These are phyloP conservation scores for Phytophthora idaei DNA, from an alignment of 352 stramenopile species.

Conservation along the genomic window DNA sequence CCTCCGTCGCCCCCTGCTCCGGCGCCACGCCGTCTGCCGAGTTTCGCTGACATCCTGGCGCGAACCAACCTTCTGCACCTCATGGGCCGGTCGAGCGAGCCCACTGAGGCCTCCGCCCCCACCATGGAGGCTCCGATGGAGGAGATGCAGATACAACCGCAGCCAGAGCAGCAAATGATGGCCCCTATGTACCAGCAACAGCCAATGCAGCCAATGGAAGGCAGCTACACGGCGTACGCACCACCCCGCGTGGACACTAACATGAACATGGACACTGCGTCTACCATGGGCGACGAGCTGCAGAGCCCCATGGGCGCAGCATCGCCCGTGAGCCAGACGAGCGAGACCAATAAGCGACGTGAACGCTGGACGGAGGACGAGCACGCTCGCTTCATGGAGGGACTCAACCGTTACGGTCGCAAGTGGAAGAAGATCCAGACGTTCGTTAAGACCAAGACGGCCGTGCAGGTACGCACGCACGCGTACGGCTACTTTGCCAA, in stretches of 20 bases:
- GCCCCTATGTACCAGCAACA: constrained; percentile 22
- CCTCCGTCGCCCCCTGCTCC: constrained; percentile 32
- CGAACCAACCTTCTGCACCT: constrained; percentile 72
- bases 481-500: constrained; percentile 91
- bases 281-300: constrained; percentile 24
- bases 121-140: constrained; percentile 34
- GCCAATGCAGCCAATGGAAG: constrained; percentile 27
- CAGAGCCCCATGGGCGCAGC: constrained; percentile 37
- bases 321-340: constrained; percentile 63
- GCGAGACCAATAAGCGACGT: constrained; percentile 72
- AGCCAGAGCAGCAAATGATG: constrained; percentile 21
- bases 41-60: constrained; percentile 68
- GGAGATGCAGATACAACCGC: constrained; percentile 17
- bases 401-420: constrained; percentile 82
- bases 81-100: constrained; percentile 45
- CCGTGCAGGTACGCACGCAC: constrained; percentile 84
- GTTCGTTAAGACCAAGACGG: constrained; percentile 87
- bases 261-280: constrained; percentile 46
- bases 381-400: constrained; percentile 86
- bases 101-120: constrained; percentile 22
- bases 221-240: constrained; percentile 35
- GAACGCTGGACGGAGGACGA: constrained; percentile 87
- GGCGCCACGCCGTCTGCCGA: constrained; percentile 51
- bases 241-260: constrained; percentile 35
- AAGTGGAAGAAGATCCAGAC: constrained; percentile 92